Conservation (phyloP, 2,329 filamentous ascomycete species). For the Septoria linicola region DNA sequence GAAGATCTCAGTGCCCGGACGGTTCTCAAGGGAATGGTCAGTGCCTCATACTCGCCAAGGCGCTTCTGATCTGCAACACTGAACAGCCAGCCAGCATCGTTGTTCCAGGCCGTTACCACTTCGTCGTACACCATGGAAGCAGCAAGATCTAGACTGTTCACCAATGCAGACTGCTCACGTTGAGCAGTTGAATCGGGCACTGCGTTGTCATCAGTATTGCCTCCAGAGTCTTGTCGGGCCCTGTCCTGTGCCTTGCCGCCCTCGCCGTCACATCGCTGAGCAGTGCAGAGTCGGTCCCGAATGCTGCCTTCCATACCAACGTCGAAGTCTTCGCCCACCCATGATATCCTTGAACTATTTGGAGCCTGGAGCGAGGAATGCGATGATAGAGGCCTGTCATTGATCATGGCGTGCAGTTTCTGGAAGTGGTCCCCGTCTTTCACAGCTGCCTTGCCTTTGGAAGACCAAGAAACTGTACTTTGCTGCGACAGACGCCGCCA, state of each 20-base stretch:
- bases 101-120: background rate
- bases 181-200: background rate
- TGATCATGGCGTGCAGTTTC: background rate
- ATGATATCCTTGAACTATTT: conserved; percentile 5
- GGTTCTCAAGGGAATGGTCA: background rate
- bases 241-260: background rate
- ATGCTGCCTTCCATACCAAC: conserved; percentile 1
- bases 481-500: conserved; percentile 6
- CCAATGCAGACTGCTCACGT: background rate
- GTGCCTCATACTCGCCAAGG: background rate
- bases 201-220: background rate
- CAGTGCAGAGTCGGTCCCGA: background rate
- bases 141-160: background rate
- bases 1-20: background rate
- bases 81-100: background rate
- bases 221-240: conserved; percentile 2
- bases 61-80: background rate
- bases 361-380: background rate
- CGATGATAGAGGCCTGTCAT: background rate
- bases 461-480: conserved; percentile 1
- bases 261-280: background rate
- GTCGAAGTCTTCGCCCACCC: conserved; percentile 13
- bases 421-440: background rate
- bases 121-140: background rate
- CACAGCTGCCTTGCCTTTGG: background rate